A percentile compares a stretch with the other conserved stretches of the same genome.
phyloP scores from a whole-genome alignment of 768 basidiomycete species.

The Terana coerulea region DNA sequence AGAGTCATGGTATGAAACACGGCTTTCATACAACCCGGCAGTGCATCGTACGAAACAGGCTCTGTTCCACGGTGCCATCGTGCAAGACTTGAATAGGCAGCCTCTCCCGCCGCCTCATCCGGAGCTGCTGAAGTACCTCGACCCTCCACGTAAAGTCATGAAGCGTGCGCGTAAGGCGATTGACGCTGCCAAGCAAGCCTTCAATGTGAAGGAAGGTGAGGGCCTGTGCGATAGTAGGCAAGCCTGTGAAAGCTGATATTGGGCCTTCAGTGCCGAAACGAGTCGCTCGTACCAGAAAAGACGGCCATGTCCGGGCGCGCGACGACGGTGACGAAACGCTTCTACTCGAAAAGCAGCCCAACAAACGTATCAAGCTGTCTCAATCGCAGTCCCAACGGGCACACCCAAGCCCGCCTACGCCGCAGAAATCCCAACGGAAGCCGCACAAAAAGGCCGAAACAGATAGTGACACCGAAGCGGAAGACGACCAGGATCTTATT shows the following conservation, averaged over 20 bases:
- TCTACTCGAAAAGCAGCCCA: slow-evolving; percentile 46
- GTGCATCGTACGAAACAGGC: slow-evolving; percentile 93
- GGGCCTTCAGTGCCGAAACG: slow-evolving; percentile 57
- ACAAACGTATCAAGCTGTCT: slow-evolving; percentile 15
- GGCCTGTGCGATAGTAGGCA: slow-evolving; percentile 4
- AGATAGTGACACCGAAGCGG: slow-evolving; percentile 46
- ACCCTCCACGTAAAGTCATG: slow-evolving; percentile 66
- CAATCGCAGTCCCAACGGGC: slow-evolving; percentile 18
- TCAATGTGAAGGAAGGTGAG: slow-evolving; percentile 80
- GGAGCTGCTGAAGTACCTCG: slow-evolving; percentile 79
- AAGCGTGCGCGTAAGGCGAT: slow-evolving; percentile 55
- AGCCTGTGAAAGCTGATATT: neutral
- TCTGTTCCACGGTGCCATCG: slow-evolving; percentile 82
- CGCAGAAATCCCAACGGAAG: slow-evolving; percentile 12
- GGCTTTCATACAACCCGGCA: slow-evolving; percentile 81
- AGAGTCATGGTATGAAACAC: slow-evolving; percentile 72
- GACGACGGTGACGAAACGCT: slow-evolving; percentile 62
- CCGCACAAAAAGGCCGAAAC: slow-evolving; percentile 19
- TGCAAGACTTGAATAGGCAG: slow-evolving; percentile 64
- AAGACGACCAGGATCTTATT: slow-evolving; percentile 34
- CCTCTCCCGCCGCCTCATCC: slow-evolving; percentile 86
- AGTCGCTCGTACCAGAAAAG: slow-evolving; percentile 51
- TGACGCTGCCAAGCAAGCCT: slow-evolving; percentile 55
- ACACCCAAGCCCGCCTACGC: slow-evolving; percentile 21
- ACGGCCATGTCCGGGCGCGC: slow-evolving; percentile 55